Evolutionary conservation across 352 stramenopile genomes (phyloP).

Genomic region (Phytophthora podocarpi): DNA sequence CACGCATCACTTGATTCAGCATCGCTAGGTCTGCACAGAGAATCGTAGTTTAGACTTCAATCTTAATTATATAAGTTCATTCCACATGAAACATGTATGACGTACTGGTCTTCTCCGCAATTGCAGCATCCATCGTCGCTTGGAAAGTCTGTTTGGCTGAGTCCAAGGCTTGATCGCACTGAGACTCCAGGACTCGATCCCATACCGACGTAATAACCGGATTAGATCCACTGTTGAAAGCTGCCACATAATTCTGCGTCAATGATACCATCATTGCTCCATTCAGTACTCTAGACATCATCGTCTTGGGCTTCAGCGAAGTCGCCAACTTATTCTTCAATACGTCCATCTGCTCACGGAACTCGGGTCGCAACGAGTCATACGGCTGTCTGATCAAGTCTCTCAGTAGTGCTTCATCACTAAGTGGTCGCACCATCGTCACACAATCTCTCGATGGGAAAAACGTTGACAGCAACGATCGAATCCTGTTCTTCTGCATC

Average conservation of each 20-base stretch:
- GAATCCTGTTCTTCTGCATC: constrained; percentile 68
- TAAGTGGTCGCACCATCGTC: constrained; percentile 78
- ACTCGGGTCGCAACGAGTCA: constrained; percentile 63
- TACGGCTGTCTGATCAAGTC: constrained; percentile 60
- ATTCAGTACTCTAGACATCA: constrained; percentile 66
- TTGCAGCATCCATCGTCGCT: constrained; percentile 30
- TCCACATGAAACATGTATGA: background rate
- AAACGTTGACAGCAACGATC: constrained; percentile 60
- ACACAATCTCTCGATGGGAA: constrained; percentile 80
- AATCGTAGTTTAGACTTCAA: constrained; percentile 7
- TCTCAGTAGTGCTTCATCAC: constrained; percentile 63
- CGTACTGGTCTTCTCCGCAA: constrained; percentile 47
- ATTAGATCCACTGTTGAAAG: constrained; percentile 70
- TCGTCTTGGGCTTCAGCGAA: constrained; percentile 62
- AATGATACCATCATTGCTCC: constrained; percentile 75
- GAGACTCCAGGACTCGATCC: constrained; percentile 77
- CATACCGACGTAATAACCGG: constrained; percentile 85
- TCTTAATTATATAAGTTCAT: background rate
- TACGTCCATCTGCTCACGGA: constrained; percentile 62
- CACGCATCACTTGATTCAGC: constrained; percentile 33
- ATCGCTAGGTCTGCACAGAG: constrained; percentile 30
- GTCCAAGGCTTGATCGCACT: constrained; percentile 70
- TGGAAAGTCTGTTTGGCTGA: constrained; percentile 56
- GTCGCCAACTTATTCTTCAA: constrained; percentile 64
- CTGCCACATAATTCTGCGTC: constrained; percentile 63